Evolutionary conservation across 2,329 filamentous ascomycete genomes (phyloP).

Genomic region (Aspergillus glaucus): DNA sequence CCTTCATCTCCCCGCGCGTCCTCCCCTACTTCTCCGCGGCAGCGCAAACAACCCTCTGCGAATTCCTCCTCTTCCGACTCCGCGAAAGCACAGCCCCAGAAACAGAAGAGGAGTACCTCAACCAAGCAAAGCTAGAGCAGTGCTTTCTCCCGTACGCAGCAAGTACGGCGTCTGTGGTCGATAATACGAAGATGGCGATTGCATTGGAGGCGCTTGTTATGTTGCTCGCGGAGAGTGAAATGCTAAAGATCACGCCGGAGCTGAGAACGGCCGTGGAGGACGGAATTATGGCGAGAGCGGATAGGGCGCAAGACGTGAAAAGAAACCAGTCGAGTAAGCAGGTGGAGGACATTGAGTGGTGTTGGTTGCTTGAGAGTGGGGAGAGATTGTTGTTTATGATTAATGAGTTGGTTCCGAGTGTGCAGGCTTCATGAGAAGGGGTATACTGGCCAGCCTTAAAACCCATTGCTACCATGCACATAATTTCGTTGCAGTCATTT

Average conservation of each 20-base stretch:
- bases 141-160: constrained; percentile 64
- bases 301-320: constrained; percentile 39
- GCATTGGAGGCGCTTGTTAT: constrained; percentile 61
- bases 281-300: constrained; percentile 49
- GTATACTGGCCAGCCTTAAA: background rate
- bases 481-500: background rate
- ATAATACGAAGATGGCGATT: constrained; percentile 68
- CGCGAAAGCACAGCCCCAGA: constrained; percentile 37
- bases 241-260: constrained; percentile 25
- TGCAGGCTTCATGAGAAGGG: background rate
- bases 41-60: constrained; percentile 47
- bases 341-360: constrained; percentile 30
- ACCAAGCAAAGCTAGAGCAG: constrained; percentile 45
- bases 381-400: constrained; percentile 34
- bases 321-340: constrained; percentile 37
- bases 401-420: constrained; percentile 22
- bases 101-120: constrained; percentile 40
- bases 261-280: constrained; percentile 44
- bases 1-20: constrained; percentile 39
- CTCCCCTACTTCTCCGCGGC: constrained; percentile 34
- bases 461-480: background rate
- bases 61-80: constrained; percentile 47
- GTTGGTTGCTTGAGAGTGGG: constrained; percentile 37
- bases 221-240: constrained; percentile 38
- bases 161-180: constrained; percentile 52